Percentiles rank a stretch among this genome's conserved stretches.
These are phyloP conservation scores for Trichosporon ovoides DNA, from an alignment of 1,284 basidiomycete genomes.

Conservation along the genomic window DNA sequence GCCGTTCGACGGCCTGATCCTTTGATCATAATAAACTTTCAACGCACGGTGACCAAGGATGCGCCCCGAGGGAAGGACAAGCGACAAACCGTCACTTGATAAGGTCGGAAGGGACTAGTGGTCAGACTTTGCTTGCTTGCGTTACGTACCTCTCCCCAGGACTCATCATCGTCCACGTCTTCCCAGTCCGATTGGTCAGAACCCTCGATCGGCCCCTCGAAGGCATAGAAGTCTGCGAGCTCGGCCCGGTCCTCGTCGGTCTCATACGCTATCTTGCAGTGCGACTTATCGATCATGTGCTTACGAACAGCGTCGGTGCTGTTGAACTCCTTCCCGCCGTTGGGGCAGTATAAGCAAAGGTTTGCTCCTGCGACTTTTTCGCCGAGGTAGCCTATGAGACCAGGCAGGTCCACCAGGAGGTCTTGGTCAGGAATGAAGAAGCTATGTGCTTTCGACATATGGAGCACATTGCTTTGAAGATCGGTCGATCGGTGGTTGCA, in stretches of 20 bases:
- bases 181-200: slow-evolving; percentile 49
- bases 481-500: slow-evolving; percentile 59
- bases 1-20: slow-evolving; percentile 51
- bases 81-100: slow-evolving; percentile 63
- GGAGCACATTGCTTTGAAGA: slow-evolving; percentile 66
- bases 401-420: slow-evolving; percentile 75
- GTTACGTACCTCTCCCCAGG: slow-evolving; percentile 25
- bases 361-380: slow-evolving; percentile 92
- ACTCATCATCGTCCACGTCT: slow-evolving; percentile 43
- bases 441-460: slow-evolving; percentile 83
- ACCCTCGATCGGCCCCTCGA: slow-evolving; percentile 70
- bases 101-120: slow-evolving; percentile 23
- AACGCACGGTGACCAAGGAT: slow-evolving; percentile 88
- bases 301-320: slow-evolving; percentile 78
- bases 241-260: slow-evolving; percentile 74
- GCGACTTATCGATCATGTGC: slow-evolving; percentile 90
- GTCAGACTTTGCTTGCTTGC: slow-evolving; percentile 17
- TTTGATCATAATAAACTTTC: slow-evolving; percentile 82
- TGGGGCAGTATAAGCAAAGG: slow-evolving; percentile 82
- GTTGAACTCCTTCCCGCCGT: slow-evolving; percentile 70
- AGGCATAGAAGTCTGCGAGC: slow-evolving; percentile 91
- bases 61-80: slow-evolving; percentile 87
- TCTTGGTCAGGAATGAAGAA: slow-evolving; percentile 96
- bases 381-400: slow-evolving; percentile 79
- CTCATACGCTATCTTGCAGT: slow-evolving; percentile 95